A percentile compares a stretch with the other conserved stretches of the same genome.
These are phyloP conservation scores for Nakazawaea wyomingensis DNA, from an alignment of 805 yeast species.

Conservation along the genomic window DNA sequence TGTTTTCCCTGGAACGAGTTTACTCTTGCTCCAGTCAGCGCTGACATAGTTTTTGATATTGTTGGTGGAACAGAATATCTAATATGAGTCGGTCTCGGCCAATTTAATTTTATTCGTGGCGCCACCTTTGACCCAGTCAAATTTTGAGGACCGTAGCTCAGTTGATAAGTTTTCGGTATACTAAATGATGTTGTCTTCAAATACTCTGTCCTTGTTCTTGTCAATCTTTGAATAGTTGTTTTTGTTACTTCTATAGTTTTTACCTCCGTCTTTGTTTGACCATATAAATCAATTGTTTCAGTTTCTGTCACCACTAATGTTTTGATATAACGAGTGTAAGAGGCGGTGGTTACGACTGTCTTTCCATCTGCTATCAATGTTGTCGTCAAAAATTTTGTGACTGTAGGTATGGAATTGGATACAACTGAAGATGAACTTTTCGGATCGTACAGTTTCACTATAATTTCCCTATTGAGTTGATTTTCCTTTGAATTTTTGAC, in stretches of 20 bases:
- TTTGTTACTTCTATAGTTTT: not conserved
- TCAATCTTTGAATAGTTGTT: not conserved
- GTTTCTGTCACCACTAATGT: not conserved
- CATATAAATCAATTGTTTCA: not conserved
- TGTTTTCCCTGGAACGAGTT: too few relatives aligned
- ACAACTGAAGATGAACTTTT: too few relatives aligned
- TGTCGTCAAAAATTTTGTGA: not conserved
- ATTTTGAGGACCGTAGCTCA: too few relatives aligned
- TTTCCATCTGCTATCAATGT: too few relatives aligned
- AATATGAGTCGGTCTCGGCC: too few relatives aligned
- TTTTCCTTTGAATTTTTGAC: not conserved
- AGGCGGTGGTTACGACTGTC: not conserved
- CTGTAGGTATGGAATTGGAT: too few relatives aligned
- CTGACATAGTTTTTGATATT: too few relatives aligned
- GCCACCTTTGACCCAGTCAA: too few relatives aligned
- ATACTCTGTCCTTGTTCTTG: not conserved
- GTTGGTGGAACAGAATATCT: too few relatives aligned
- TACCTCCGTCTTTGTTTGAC: not conserved
- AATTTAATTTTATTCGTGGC: too few relatives aligned
- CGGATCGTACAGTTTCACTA: not conserved
- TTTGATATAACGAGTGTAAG: constrained; percentile 3
- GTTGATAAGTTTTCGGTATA: too few relatives aligned
- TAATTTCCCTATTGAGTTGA: not conserved
- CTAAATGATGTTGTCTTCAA: not conserved
- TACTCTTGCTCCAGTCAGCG: too few relatives aligned